A percentile compares a stretch with the other conserved stretches of the same genome.
These are phyloP conservation scores for Plasmodium ovale DNA, from an alignment of 169 alveolate species.

Conservation along the genomic window DNA sequence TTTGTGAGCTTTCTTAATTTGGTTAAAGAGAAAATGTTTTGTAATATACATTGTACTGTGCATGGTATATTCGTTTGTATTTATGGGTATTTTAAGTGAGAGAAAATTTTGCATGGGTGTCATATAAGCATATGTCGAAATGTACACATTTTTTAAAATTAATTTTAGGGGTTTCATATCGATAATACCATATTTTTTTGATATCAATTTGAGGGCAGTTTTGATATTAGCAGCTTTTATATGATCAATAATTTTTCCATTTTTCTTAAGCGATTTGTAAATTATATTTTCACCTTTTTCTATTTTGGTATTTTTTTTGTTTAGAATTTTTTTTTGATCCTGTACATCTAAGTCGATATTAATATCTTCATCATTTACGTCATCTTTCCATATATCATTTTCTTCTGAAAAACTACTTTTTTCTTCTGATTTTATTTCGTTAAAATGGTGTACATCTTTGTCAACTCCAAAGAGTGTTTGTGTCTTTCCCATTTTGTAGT, in stretches of 20 bases:
- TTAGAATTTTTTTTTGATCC: background rate
- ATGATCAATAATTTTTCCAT: conserved; percentile 53
- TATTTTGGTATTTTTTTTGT: conserved; percentile 34
- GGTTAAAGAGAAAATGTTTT: conserved; percentile 61
- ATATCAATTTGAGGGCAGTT: conserved; percentile 43
- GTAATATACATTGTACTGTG: conserved; percentile 10
- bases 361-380: conserved; percentile 71
- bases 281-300: conserved; percentile 15
- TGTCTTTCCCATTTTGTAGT: background rate
- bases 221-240: conserved; percentile 52
- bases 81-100: conserved; percentile 27
- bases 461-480: background rate
- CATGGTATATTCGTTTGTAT: conserved; percentile 29
- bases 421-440: conserved; percentile 28
- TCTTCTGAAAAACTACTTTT: conserved; percentile 75
- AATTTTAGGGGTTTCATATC: conserved; percentile 70
- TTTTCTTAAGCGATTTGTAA: conserved; percentile 23
- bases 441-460: background rate
- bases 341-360: conserved; percentile 37
- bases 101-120: conserved; percentile 58
- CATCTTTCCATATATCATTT: conserved; percentile 78
- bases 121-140: conserved; percentile 67
- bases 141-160: conserved; percentile 68
- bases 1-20: conserved; percentile 79
- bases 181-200: conserved; percentile 72